Evolutionary conservation across 2,329 filamentous ascomycete genomes (phyloP).

Genomic region (Cercospora janseana): DNA sequence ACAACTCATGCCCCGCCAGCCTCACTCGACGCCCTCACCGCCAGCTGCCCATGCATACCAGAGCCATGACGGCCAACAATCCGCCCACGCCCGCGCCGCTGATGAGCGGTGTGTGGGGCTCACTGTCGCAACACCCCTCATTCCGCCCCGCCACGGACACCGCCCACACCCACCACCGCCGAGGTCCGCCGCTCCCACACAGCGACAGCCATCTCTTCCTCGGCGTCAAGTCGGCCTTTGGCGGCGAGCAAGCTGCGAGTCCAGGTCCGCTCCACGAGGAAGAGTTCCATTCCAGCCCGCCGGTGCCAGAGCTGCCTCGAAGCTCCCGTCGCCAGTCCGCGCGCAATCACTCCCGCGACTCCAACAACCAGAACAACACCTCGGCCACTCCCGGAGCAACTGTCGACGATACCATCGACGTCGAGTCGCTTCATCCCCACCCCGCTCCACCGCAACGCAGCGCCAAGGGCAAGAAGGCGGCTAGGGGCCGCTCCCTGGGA

Average conservation of each 20-base stretch:
- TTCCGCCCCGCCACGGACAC: background rate
- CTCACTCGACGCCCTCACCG: conserved; percentile 1
- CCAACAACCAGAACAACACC: too few species aligned
- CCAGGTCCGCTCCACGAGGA: background rate
- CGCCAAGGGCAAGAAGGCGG: background rate
- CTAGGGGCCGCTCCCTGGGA: conserved; percentile 20
- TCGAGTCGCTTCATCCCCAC: background rate
- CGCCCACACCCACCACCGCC: background rate
- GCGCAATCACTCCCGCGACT: background rate
- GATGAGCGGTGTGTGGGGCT: background rate
- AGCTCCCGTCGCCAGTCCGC: background rate
- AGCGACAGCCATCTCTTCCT: conserved; percentile 3
- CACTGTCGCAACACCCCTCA: conserved; percentile 1
- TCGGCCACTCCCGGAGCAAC: background rate
- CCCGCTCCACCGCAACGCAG: background rate
- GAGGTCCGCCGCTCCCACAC: background rate
- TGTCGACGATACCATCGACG: conserved; percentile 6
- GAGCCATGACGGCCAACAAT: background rate
- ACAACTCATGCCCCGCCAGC: background rate
- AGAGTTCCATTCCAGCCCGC: background rate
- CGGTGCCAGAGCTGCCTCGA: background rate
- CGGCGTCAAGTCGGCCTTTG: background rate
- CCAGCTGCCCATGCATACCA: background rate
- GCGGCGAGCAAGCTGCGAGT: background rate
- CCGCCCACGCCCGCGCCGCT: background rate